Evolutionary conservation across 2,329 filamentous ascomycete species (phyloP).

Genomic region (Trichophyton equinum): DNA sequence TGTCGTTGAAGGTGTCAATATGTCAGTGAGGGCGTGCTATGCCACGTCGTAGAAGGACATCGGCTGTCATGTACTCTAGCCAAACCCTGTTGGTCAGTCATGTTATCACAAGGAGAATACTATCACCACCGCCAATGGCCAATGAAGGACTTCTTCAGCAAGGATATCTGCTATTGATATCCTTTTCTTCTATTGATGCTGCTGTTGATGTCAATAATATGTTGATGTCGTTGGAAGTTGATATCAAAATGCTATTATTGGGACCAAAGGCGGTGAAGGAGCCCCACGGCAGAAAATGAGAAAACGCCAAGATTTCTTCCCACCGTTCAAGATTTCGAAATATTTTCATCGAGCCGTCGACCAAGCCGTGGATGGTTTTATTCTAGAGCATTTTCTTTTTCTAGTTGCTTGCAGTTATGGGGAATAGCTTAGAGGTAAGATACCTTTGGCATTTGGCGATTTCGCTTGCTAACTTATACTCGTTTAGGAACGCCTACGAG

Average conservation of each 20-base stretch:
- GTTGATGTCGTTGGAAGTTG: not conserved
- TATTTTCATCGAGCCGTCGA: conserved; percentile 6
- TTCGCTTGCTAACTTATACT: conserved; percentile 11
- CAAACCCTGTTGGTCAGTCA: too few relatives aligned
- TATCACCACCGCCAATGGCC: too few relatives aligned
- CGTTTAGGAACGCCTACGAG: conserved; percentile 37
- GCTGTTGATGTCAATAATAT: too few relatives aligned
- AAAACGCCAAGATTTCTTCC: conserved; percentile 12
- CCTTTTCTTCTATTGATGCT: too few relatives aligned
- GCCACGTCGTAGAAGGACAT: too few relatives aligned
- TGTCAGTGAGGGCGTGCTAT: too few relatives aligned
- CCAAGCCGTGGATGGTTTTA: not conserved
- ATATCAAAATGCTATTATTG: not conserved
- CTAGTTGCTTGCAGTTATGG: conserved; percentile 8
- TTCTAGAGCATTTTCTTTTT: not conserved
- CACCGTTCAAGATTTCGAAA: conserved; percentile 5
- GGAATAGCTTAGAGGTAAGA: conserved; percentile 15
- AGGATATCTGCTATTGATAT: too few relatives aligned
- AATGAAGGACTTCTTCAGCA: too few relatives aligned
- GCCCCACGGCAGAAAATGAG: conserved; percentile 6
- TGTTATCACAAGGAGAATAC: too few relatives aligned
- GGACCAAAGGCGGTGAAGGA: not conserved
- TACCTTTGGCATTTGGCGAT: conserved; percentile 10
- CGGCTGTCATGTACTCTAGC: too few relatives aligned
- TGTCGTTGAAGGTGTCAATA: too few relatives aligned